These are phyloP conservation scores for Emmonsia crescens DNA, from an alignment of 2,329 filamentous ascomycete species.

Conservation along the genomic window DNA sequence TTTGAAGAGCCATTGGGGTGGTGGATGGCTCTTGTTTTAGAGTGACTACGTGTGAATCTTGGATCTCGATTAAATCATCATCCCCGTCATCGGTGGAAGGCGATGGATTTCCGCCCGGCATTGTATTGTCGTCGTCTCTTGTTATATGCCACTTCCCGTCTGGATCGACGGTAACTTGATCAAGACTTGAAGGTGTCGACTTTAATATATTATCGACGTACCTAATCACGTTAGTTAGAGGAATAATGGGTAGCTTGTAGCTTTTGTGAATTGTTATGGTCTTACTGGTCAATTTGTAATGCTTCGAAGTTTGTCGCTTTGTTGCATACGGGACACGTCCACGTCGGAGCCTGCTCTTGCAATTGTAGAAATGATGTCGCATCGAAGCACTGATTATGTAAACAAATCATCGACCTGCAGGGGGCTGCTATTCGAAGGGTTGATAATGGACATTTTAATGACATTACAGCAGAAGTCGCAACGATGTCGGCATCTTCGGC, in stretches of 20 bases:
- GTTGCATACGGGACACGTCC: slow-evolving; percentile 91
- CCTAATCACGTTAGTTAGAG: slow-evolving; percentile 31
- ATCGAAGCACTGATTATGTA: slow-evolving; percentile 91
- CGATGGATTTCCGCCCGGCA: slow-evolving; percentile 28
- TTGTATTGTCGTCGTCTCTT: slow-evolving; percentile 32
- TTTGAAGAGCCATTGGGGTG: slow-evolving; percentile 19
- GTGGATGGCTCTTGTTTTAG: slow-evolving; percentile 28
- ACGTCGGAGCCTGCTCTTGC: slow-evolving; percentile 92
- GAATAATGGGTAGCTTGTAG: not conserved
- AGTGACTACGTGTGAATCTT: slow-evolving; percentile 23
- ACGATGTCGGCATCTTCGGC: slow-evolving; percentile 82
- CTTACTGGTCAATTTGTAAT: slow-evolving; percentile 77
- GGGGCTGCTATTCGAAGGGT: slow-evolving; percentile 72
- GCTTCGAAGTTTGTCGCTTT: slow-evolving; percentile 70
- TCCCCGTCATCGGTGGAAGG: slow-evolving; percentile 36
- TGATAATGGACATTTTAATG: slow-evolving; percentile 83
- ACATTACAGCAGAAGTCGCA: slow-evolving; percentile 77
- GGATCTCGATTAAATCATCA: slow-evolving; percentile 43
- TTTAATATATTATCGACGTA: slow-evolving; percentile 81
- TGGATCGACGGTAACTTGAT: slow-evolving; percentile 85
- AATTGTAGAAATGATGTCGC: slow-evolving; percentile 83
- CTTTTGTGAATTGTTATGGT: slow-evolving; percentile 9
- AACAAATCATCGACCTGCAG: slow-evolving; percentile 67
- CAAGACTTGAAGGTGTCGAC: slow-evolving; percentile 57
- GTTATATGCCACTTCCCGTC: slow-evolving; percentile 62